Percentiles rank a stretch among this genome's conserved stretches.
Conservation (phyloP, 2,329 filamentous ascomycete species). For the Huntiella savannae region DNA sequence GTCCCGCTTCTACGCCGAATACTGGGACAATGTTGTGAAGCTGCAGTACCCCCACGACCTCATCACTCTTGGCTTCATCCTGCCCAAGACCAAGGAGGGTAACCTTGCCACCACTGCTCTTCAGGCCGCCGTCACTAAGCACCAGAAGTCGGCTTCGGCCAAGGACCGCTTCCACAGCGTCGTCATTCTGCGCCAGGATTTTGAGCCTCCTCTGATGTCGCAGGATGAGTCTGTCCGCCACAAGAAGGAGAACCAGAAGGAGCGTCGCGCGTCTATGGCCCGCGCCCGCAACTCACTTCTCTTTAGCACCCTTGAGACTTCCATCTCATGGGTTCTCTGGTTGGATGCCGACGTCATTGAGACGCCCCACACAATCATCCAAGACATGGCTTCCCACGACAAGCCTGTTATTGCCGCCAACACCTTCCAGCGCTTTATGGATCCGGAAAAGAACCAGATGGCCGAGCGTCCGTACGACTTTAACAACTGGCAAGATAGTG, state of each 20-base stretch:
- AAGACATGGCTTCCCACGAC: conserved; percentile 75
- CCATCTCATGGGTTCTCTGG: conserved; percentile 93
- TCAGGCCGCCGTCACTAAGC: conserved; percentile 69
- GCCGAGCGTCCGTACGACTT: conserved; percentile 80
- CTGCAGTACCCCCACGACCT: conserved; percentile 83
- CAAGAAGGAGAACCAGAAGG: conserved; percentile 79
- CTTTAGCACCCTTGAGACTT: conserved; percentile 82
- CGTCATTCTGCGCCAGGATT: conserved; percentile 88
- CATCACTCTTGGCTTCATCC: conserved; percentile 88
- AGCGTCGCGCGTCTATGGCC: conserved; percentile 72
- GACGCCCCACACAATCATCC: conserved; percentile 65
- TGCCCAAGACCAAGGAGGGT: conserved; percentile 82
- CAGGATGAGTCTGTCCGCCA: conserved; percentile 81
- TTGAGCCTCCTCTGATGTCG: conserved; percentile 59
- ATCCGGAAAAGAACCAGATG: conserved; percentile 47
- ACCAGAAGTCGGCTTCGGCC: conserved; percentile 57
- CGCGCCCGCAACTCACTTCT: conserved; percentile 84
- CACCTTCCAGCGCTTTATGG: conserved; percentile 74
- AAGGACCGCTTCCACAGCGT: conserved; percentile 77
- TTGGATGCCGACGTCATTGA: conserved; percentile 85
- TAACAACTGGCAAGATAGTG: conserved; percentile 93
- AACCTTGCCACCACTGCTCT: conserved; percentile 68
- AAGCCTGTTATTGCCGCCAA: conserved; percentile 89
- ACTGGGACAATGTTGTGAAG: conserved; percentile 83
- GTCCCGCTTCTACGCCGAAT: conserved; percentile 78